phyloP scores from a whole-genome alignment of 495 filamentous ascomycete genomes.

The Talaromyces trachyspermus region DNA sequence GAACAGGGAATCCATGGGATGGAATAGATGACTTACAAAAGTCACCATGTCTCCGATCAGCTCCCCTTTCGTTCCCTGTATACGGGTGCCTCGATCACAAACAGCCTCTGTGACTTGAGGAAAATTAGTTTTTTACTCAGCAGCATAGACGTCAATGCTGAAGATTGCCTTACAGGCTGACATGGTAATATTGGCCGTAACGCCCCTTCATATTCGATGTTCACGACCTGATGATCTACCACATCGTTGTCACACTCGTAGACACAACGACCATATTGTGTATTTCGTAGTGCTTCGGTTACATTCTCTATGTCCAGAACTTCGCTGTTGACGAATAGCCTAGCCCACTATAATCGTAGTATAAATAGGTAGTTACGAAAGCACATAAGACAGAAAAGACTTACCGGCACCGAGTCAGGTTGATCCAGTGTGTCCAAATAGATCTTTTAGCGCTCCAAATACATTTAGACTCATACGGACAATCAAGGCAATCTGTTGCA shows the following conservation, averaged over 20 bases:
- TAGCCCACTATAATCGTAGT: too few species aligned
- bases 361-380: too few species aligned
- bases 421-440: too few species aligned
- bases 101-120: constrained; percentile 67
- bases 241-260: constrained; percentile 74
- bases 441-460: constrained; percentile 72
- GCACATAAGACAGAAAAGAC: too few species aligned
- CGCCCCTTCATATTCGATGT: constrained; percentile 55
- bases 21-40: constrained; percentile 61
- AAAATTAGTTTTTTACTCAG: too few species aligned
- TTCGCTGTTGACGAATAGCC: too few species aligned
- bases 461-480: constrained; percentile 55
- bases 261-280: constrained; percentile 75
- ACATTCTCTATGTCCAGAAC: too few species aligned
- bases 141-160: constrained; percentile 74
- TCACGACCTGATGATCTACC: constrained; percentile 73
- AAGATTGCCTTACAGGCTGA: constrained; percentile 68
- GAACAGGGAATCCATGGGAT: constrained; percentile 15
- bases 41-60: too few species aligned
- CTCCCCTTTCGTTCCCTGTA: constrained; percentile 73
- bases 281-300: too few species aligned
- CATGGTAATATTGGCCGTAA: constrained; percentile 23
- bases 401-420: too few species aligned
- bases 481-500: constrained; percentile 72
- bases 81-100: constrained; percentile 59